phyloP scores from a whole-genome alignment of 805 yeast species.

The Wickerhamiella dianesei region DNA sequence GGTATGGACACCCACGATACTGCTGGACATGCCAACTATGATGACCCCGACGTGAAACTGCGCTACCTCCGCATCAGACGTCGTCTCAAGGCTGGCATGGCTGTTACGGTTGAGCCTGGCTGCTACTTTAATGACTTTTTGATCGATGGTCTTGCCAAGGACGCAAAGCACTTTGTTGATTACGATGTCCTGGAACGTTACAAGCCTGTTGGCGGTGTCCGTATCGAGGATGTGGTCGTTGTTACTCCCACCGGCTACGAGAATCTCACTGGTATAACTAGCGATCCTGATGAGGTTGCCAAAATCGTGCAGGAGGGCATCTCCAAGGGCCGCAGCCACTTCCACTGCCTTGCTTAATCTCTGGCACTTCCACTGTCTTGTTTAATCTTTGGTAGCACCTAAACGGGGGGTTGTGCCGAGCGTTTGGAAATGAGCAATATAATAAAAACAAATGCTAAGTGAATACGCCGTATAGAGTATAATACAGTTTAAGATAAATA shows the following conservation, averaged over 20 bases:
- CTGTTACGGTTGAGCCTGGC: conserved; percentile 91
- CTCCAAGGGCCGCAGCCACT: conserved; percentile 44
- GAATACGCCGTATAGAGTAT: background rate
- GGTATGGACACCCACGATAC: conserved; percentile 97
- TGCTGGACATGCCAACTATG: conserved; percentile 76
- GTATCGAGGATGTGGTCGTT: conserved; percentile 86
- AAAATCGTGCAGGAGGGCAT: conserved; percentile 58
- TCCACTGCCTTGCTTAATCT: conserved; percentile 44
- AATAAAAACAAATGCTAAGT: background rate
- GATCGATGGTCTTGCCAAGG: conserved; percentile 31
- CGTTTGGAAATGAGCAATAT: background rate
- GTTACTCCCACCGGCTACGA: conserved; percentile 68
- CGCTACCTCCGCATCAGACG: conserved; percentile 73
- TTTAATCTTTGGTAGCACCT: conserved; percentile 31
- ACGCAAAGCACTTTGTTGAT: conserved; percentile 43
- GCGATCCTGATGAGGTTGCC: conserved; percentile 72
- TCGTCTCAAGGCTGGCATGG: conserved; percentile 58
- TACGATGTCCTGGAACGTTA: conserved; percentile 56
- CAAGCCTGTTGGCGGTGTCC: conserved; percentile 88
- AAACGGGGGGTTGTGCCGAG: background rate
- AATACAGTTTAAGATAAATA: background rate
- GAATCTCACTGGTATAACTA: conserved; percentile 68
- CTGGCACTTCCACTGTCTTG: conserved; percentile 52
- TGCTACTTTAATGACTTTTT: conserved; percentile 77
- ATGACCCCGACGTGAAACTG: conserved; percentile 67